These are phyloP conservation scores for Rhodotorula sp. DNA, from an alignment of 1,284 basidiomycete species.

Conservation along the genomic window DNA sequence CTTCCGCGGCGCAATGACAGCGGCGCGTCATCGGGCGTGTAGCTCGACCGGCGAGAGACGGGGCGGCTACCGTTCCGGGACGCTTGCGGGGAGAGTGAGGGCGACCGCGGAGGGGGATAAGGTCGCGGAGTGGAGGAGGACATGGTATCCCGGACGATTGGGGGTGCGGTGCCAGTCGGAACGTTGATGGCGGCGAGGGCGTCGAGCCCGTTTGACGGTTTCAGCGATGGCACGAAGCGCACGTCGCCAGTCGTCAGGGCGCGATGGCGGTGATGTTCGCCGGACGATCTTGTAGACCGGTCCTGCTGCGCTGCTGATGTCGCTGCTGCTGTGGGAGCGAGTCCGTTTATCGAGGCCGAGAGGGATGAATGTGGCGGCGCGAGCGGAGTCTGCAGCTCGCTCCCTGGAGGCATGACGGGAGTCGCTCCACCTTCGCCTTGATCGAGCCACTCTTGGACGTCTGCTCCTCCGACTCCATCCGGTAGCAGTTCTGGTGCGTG, in stretches of 20 bases:
- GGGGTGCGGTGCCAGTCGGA: background rate
- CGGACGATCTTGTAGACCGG: too few relatives aligned
- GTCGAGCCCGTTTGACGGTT: conserved; percentile 19
- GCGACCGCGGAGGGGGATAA: background rate
- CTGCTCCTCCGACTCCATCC: background rate
- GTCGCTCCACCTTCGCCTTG: background rate
- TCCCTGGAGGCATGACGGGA: background rate
- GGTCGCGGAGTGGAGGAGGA: too few relatives aligned
- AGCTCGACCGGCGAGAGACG: conserved; percentile 16
- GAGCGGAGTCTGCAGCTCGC: conserved; percentile 15
- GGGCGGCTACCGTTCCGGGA: conserved; percentile 1
- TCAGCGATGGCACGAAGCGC: conserved; percentile 2
- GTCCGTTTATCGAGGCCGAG: background rate
- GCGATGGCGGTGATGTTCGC: background rate
- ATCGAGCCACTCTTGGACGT: background rate
- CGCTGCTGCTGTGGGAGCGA: conserved; percentile 7
- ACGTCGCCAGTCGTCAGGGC: background rate
- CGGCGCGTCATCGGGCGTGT: conserved; percentile 12
- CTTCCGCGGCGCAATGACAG: background rate
- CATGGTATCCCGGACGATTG: background rate
- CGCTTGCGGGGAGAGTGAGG: conserved; percentile 2
- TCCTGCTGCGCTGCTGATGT: conserved; percentile 18
- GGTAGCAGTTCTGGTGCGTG: conserved; percentile 36
- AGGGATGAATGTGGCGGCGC: conserved; percentile 2
- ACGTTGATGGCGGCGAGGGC: conserved; percentile 29